Evolutionary conservation across 2,329 filamentous ascomycete genomes (phyloP), one percentile per base, ranked within the genome.

Genomic region (Neofusicoccum cordaticola): DNA sequence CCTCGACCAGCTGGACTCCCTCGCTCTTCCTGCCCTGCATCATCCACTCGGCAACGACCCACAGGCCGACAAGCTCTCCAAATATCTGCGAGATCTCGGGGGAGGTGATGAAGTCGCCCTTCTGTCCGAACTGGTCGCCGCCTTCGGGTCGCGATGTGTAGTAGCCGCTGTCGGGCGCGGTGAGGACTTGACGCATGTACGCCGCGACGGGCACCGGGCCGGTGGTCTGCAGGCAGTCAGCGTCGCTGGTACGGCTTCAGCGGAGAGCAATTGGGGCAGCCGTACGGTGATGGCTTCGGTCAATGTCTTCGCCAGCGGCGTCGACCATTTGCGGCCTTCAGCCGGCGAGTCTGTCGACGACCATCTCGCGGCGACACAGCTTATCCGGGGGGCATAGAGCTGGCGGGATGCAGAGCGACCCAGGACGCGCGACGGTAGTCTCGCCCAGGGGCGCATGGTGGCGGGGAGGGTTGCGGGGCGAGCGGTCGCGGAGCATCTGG

Each of bases 131-230:
- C 68, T 94, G 93, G 73, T 97, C 93, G 52, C 88, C 86, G 19
- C 85, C 88, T 66, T 86, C 79, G 62, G 84, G 84, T 48, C 89
- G 84, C 27, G 88, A 86, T 4, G 93, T 98, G 79, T 99, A 99
- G 81, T 99, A 99, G 62, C 95, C 95, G 65, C 92, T 93, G 44
- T 92, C 80, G 67, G 95, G 91, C 11, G 91, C 91, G 0, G 95
- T 99, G 68, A 99, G 86, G 76, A 94, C 97, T 89, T 98, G 96
- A 75, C 95, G 93, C 95, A 99, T 99, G 77, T 93, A 99, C 61
- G 92, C 90, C 4, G 95, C 93, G 66, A 99, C 86, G 0, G 95
- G 92, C 34, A 98, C 88, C 3, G 95, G 94, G 0, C 95, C 95
- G 11, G 95, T 98, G 45, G 90, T 87, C 88, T 91, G 70, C 15